These are phyloP conservation scores for Taphrina betulina DNA, from an alignment of 1,139 yeast genomes.

Conservation along the genomic window DNA sequence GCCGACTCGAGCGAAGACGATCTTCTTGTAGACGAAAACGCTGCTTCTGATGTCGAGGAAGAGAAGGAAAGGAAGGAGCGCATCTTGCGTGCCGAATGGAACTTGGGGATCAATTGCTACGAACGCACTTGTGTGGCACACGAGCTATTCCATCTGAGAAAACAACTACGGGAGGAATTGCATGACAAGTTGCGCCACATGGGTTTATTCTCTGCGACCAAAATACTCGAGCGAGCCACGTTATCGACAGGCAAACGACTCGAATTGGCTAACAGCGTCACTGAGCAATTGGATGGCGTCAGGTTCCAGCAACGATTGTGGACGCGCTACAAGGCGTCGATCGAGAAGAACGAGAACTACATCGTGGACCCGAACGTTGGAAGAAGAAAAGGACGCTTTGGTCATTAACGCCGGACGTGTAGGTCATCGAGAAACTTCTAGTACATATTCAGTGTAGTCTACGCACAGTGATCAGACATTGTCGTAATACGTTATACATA, in stretches of 20 bases:
- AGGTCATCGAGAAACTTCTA: too few species aligned
- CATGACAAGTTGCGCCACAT: slow-evolving; percentile 1
- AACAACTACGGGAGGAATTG: slow-evolving; percentile 24
- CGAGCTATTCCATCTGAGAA: slow-evolving; percentile 24
- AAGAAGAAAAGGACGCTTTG: background rate
- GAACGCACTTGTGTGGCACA: slow-evolving; percentile 22
- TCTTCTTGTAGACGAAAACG: slow-evolving; percentile 16
- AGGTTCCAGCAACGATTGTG: slow-evolving; percentile 31
- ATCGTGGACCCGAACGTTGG: slow-evolving; percentile 41
- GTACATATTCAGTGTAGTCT: too few species aligned
- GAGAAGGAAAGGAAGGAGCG: slow-evolving; percentile 18
- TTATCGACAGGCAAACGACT: slow-evolving; percentile 8
- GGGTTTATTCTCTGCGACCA: slow-evolving; percentile 21
- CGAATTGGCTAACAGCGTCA: slow-evolving; percentile 20
- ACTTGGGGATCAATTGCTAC: slow-evolving; percentile 26
- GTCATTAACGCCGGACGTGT: background rate
- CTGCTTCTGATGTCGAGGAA: slow-evolving; percentile 14
- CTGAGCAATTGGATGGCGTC: slow-evolving; percentile 13
- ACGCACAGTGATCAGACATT: too few species aligned
- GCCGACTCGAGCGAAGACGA: slow-evolving; percentile 29
- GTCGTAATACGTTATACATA: too few species aligned
- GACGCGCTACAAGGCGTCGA: slow-evolving; percentile 49
- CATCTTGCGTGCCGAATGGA: slow-evolving; percentile 20
- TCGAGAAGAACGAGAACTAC: slow-evolving; percentile 90
- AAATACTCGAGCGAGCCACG: slow-evolving; percentile 12